Evolutionary conservation across 371 early-diverging fungal species (phyloP).

Genomic region (Mortierella sp.): DNA sequence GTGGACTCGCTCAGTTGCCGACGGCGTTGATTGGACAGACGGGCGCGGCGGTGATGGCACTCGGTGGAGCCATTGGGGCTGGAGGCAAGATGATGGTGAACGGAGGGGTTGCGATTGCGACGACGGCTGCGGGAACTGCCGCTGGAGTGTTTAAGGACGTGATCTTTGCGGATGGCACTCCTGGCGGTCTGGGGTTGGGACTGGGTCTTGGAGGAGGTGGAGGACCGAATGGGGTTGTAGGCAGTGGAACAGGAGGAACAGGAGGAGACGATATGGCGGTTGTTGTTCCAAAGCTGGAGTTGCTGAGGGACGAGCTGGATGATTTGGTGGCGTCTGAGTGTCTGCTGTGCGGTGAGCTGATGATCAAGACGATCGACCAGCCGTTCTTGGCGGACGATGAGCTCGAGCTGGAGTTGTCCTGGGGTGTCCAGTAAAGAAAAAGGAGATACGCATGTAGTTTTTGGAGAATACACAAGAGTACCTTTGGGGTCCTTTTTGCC

Average conservation of each 20-base stretch:
- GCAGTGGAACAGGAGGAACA: not conserved
- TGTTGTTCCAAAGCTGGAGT: constrained; percentile 59
- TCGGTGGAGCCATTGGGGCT: constrained; percentile 55
- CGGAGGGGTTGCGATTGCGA: constrained; percentile 51
- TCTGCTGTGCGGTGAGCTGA: constrained; percentile 88
- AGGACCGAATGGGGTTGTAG: constrained; percentile 1
- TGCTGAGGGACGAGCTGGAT: constrained; percentile 80
- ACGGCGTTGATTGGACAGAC: constrained; percentile 42
- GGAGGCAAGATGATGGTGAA: constrained; percentile 54
- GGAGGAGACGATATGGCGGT: constrained; percentile 59
- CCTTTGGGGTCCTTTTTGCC: too few relatives aligned
- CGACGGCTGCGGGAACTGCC: constrained; percentile 54
- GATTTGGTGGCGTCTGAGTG: constrained; percentile 89
- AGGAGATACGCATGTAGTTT: not conserved
- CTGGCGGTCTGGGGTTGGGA: constrained; percentile 16
- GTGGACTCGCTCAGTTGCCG: constrained; percentile 29
- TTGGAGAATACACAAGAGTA: too few relatives aligned
- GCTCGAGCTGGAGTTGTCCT: constrained; percentile 63
- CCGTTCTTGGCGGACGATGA: constrained; percentile 77
- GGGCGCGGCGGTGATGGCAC: constrained; percentile 52
- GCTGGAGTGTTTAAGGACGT: constrained; percentile 61
- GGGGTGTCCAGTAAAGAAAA: constrained; percentile 65
- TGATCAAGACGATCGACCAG: constrained; percentile 85
- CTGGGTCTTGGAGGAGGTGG: constrained; percentile 21
- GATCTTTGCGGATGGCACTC: constrained; percentile 53